These are phyloP conservation scores for Coemansia sp. DNA, from an alignment of 192 early-diverging fungal genomes.

Conservation along the genomic window DNA sequence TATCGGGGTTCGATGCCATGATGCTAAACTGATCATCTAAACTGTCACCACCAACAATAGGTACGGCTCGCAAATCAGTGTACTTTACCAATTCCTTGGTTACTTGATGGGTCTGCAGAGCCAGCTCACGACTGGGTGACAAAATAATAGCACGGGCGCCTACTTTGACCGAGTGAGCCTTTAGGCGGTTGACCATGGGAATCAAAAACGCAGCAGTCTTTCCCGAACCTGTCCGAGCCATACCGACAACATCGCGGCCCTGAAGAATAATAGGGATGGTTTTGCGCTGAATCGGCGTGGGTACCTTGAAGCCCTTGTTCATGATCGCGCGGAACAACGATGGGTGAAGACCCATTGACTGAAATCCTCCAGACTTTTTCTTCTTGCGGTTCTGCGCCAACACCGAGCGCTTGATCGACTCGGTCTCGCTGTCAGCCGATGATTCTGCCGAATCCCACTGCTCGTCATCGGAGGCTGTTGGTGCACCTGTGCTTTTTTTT, in stretches of 20 bases:
- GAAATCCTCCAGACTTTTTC: slow-evolving; percentile 97
- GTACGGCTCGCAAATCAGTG: slow-evolving; percentile 85
- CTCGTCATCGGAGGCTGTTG: neutral
- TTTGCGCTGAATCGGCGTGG: slow-evolving; percentile 98
- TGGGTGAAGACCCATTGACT: slow-evolving; percentile 92
- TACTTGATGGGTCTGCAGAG: slow-evolving; percentile 94
- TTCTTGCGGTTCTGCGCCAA: slow-evolving; percentile 81
- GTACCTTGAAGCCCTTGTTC: slow-evolving; percentile 95
- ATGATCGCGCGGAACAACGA: slow-evolving; percentile 82
- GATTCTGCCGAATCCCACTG: neutral
- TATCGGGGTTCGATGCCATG: slow-evolving; percentile 93
- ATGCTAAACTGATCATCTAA: slow-evolving; percentile 97
- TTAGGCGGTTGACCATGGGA: slow-evolving; percentile 86
- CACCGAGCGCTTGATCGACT: slow-evolving; percentile 42
- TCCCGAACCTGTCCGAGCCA: slow-evolving; percentile 98
- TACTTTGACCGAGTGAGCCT: slow-evolving; percentile 85
- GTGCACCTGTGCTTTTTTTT: neutral
- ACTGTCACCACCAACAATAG: slow-evolving; percentile 94
- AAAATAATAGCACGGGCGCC: slow-evolving; percentile 81
- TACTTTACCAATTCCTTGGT: slow-evolving; percentile 89
- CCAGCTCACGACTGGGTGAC: slow-evolving; percentile 95
- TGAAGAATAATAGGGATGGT: slow-evolving; percentile 90
- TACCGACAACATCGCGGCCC: slow-evolving; percentile 93
- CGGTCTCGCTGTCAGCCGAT: slow-evolving; percentile 33
- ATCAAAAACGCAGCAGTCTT: slow-evolving; percentile 96